A percentile compares a stretch with the other conserved stretches of the same genome.
These are phyloP conservation scores for Neofusicoccum laricinum DNA, from an alignment of 2,329 filamentous ascomycete genomes.

Conservation along the genomic window DNA sequence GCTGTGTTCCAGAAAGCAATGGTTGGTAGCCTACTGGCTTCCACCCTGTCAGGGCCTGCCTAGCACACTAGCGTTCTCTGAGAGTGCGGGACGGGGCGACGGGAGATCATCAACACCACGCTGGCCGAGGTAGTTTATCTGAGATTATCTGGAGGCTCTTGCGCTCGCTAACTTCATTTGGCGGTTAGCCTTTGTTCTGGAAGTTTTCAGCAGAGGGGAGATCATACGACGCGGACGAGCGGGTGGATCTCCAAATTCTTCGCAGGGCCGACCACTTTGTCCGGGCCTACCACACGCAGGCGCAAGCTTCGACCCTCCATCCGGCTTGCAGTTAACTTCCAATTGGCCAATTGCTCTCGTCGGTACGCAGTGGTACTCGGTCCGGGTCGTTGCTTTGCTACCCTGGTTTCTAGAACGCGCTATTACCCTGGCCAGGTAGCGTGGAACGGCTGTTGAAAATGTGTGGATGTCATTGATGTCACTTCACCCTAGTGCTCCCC, in stretches of 20 bases:
- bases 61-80: not conserved
- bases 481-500: not conserved
- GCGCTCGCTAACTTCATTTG: constrained; percentile 4
- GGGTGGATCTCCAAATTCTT: constrained; percentile 2
- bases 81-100: not conserved
- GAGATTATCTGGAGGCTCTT: constrained; percentile 4
- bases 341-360: not conserved
- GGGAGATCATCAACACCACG: constrained; percentile 13
- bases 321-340: not conserved
- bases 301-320: not conserved
- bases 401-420: not conserved
- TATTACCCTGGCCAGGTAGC: not conserved
- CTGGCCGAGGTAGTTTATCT: not conserved
- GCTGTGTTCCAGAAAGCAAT: not conserved
- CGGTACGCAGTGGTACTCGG: not conserved
- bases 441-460: not conserved
- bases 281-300: not conserved
- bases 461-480: constrained; percentile 1
- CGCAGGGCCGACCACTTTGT: not conserved
- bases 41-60: not conserved
- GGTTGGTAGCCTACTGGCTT: not conserved
- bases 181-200: constrained; percentile 4
- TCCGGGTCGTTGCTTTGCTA: not conserved
- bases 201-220: not conserved
- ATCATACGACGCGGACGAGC: not conserved